Percentiles rank a stretch among this genome's conserved stretches.
phyloP scores from a whole-genome alignment of 2,329 filamentous ascomycete species.

The Botryotinia globosa region DNA sequence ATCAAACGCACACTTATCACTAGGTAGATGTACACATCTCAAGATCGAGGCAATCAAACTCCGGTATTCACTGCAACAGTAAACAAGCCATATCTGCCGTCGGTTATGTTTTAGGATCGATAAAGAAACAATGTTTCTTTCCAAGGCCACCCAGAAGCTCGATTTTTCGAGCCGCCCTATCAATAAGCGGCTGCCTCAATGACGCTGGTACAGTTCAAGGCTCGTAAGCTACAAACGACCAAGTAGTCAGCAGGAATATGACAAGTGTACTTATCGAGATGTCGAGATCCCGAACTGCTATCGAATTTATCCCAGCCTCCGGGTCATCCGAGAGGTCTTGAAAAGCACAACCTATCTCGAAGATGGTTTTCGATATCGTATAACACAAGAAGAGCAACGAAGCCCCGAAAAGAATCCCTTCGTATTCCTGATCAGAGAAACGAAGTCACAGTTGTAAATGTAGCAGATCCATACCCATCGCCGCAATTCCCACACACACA shows the following conservation, averaged over 20 bases:
- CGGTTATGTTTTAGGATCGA: too few relatives aligned
- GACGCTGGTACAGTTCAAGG: conserved; percentile 19
- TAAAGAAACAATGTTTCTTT: not conserved
- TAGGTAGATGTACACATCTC: too few relatives aligned
- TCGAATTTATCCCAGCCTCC: conserved; percentile 16
- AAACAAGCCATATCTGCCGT: too few relatives aligned
- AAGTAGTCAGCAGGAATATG: conserved; percentile 36
- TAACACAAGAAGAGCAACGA: not conserved
- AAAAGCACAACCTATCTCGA: conserved; percentile 16
- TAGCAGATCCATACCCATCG: not conserved
- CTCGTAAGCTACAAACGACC: conserved; percentile 38
- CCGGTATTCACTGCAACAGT: too few relatives aligned
- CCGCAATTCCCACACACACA: not conserved
- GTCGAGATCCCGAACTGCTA: conserved; percentile 9
- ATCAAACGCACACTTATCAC: too few relatives aligned
- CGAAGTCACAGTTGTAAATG: not conserved
- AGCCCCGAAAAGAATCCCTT: not conserved
- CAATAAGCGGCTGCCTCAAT: conserved; percentile 27
- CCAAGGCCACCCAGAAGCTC: not conserved
- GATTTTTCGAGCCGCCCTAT: conserved; percentile 25
- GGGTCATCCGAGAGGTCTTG: conserved; percentile 4
- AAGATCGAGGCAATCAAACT: too few relatives aligned
- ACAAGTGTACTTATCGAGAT: not conserved
- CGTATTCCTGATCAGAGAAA: not conserved
- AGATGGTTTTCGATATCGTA: conserved; percentile 16